Evolutionary conservation across 176 grass and related monocot genomes (phyloP), one percentile per base, ranked within the genome.

Genomic region (Saccharum spontaneum): DNA sequence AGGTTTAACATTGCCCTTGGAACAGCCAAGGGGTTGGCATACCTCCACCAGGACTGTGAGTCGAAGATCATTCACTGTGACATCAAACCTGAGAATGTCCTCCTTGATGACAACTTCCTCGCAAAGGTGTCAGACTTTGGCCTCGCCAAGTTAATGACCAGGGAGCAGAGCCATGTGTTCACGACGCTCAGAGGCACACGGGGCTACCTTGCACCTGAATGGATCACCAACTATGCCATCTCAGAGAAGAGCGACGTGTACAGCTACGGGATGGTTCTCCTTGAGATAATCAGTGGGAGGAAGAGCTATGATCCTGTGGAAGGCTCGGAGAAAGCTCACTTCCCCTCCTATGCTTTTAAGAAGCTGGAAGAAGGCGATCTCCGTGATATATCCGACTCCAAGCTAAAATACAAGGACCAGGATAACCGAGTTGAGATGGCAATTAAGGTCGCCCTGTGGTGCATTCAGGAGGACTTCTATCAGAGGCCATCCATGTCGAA

Each of bases 61-160:
- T 99, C 93, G 0, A 99, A 91, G 82, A 99, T 99, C 22, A 46
- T 99, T 82, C 91, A 99, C 69, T 99, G 97, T 36, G 97, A 99
- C 75, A 99, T 99, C 78, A 99, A 99, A 76, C 97, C 97, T 10
- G 93, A 99, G 80, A 99, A 99, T 77, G 92, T 99, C 26, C 88
- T 99, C 26, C 93, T 96, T 20, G 91, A 99, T 24, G 93, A 99
- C 1, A 88, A 99, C 69, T 99, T 89, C 49, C 16, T 78, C 17
- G 93, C 94, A 12, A 99, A 96, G 87, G 97, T 99, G 33, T 99
- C 97, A 17, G 97, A 99, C 73, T 99, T 99, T 73, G 97, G 97
- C n/a, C 97, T 99, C 15, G 97, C 97, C 11, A 99, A 99, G 74
- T 40, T 99, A 57, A 99, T 99, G 97, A 99, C 91, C 57, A 92